Evolutionary conservation across 164 flowering plant genomes (phyloP).

Genomic region (Malania oleifera): DNA sequence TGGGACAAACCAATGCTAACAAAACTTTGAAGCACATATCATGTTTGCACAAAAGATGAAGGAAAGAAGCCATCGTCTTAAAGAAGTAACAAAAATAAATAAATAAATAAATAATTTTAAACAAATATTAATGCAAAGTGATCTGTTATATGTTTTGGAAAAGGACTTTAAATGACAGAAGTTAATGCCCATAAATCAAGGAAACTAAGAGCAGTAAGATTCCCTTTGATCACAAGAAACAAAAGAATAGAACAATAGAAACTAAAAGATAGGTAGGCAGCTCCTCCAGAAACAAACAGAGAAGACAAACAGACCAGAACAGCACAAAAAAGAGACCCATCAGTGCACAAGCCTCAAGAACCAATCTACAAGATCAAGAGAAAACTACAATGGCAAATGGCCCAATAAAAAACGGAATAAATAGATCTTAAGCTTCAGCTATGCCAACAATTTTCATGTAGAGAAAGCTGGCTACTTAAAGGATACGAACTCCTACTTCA

Average conservation of each 20-base stretch:
- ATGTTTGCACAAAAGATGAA: neutral
- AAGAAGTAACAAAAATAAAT: neutral
- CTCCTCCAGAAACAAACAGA: neutral
- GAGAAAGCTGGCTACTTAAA: slow-evolving; percentile 1
- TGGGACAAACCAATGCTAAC: neutral
- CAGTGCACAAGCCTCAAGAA: neutral
- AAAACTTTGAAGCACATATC: no score
- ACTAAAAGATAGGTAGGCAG: neutral
- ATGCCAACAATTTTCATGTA: neutral
- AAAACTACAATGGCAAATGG: neutral
- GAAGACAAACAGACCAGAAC: neutral
- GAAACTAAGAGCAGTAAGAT: no score
- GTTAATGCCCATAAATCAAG: no score
- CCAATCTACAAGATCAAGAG: neutral
- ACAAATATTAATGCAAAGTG: no score
- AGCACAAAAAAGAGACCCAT: neutral
- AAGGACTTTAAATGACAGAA: no score
- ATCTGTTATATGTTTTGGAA: no score
- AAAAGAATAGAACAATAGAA: no score
- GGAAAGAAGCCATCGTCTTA: neutral
- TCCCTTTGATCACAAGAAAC: no score
- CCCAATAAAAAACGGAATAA: no score
- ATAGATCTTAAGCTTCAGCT: neutral
- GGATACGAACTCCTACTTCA: slow-evolving; percentile 99
- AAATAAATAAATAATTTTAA: no score